Conservation (phyloP, 2,329 filamentous ascomycete species). For the Aspergillus quadricinctus region DNA sequence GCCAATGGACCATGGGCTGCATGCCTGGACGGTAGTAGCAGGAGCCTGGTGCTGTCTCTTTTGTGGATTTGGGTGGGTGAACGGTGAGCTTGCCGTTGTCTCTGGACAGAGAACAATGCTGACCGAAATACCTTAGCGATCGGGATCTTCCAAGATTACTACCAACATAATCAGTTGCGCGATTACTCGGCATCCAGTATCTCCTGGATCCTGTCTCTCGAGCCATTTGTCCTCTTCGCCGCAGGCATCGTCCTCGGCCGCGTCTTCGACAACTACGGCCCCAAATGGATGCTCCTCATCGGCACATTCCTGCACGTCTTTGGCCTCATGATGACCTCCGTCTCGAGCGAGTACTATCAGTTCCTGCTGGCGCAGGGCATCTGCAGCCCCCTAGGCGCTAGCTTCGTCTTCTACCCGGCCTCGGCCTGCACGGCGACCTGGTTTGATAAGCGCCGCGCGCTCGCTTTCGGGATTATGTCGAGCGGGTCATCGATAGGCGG, state of each 20-base stretch:
- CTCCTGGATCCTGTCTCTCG: conserved; percentile 56
- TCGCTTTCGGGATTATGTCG: conserved; percentile 51
- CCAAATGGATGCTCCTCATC: conserved; percentile 48
- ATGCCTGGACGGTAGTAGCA: conserved; percentile 54
- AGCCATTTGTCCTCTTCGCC: conserved; percentile 53
- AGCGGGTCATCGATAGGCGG: conserved; percentile 53
- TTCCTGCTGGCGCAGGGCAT: conserved; percentile 52
- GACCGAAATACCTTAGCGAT: conserved; percentile 31
- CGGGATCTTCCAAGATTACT: conserved; percentile 57
- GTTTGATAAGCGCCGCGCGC: conserved; percentile 50
- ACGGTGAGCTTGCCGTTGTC: conserved; percentile 25
- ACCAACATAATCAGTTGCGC: conserved; percentile 45
- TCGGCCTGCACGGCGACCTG: conserved; percentile 42
- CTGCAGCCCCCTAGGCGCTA: conserved; percentile 48
- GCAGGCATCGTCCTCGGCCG: conserved; percentile 57
- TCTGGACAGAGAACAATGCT: neutral
- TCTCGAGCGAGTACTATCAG: conserved; percentile 52
- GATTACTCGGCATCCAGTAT: conserved; percentile 50
- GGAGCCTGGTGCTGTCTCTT: conserved; percentile 43
- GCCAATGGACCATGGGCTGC: conserved; percentile 7
- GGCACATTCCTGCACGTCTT: conserved; percentile 54
- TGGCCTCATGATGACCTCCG: conserved; percentile 54
- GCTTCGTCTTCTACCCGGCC: conserved; percentile 45
- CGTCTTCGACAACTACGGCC: conserved; percentile 60
- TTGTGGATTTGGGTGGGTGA: conserved; percentile 45